Conservation (phyloP, 768 basidiomycete genomes). For the Amanita fuliginea region DNA sequence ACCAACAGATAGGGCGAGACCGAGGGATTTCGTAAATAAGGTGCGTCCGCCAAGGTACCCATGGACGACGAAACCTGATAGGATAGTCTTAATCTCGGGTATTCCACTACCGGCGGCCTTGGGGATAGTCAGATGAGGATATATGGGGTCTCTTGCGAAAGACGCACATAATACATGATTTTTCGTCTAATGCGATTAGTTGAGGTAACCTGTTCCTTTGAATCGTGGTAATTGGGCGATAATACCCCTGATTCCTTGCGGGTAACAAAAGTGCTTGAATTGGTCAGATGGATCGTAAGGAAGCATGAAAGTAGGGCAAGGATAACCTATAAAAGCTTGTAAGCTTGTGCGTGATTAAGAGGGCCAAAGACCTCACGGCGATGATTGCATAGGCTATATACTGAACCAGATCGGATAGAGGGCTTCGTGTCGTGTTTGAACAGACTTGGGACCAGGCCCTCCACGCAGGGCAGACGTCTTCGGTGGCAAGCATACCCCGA, state of each 20-base stretch:
- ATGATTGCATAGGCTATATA: constrained; percentile 62
- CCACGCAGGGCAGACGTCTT: constrained; percentile 57
- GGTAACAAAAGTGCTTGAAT: constrained; percentile 80
- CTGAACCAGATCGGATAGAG: constrained; percentile 39
- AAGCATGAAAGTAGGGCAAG: constrained; percentile 64
- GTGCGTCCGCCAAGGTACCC: constrained; percentile 91
- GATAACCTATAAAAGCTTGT: constrained; percentile 34
- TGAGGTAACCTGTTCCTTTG: constrained; percentile 12
- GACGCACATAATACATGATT: constrained; percentile 72
- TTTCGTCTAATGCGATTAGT: constrained; percentile 38
- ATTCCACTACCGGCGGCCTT: constrained; percentile 94
- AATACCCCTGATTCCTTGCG: constrained; percentile 81
- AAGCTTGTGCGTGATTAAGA: background rate
- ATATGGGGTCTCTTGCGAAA: constrained; percentile 6
- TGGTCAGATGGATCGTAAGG: constrained; percentile 81
- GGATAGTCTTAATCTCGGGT: constrained; percentile 92
- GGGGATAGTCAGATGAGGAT: constrained; percentile 2
- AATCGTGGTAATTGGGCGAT: constrained; percentile 29
- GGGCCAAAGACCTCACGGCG: constrained; percentile 46
- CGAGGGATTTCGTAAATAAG: constrained; percentile 82
- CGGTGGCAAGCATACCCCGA: constrained; percentile 5
- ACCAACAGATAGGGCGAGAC: constrained; percentile 83
- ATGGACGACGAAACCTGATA: constrained; percentile 93
- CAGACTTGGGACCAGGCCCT: constrained; percentile 61
- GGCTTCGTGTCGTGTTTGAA: constrained; percentile 16